A percentile compares a stretch with the other conserved stretches of the same genome.
These are phyloP conservation scores for Rhizomucor pusillus DNA, from an alignment of 371 early-diverging fungal genomes.

Conservation along the genomic window DNA sequence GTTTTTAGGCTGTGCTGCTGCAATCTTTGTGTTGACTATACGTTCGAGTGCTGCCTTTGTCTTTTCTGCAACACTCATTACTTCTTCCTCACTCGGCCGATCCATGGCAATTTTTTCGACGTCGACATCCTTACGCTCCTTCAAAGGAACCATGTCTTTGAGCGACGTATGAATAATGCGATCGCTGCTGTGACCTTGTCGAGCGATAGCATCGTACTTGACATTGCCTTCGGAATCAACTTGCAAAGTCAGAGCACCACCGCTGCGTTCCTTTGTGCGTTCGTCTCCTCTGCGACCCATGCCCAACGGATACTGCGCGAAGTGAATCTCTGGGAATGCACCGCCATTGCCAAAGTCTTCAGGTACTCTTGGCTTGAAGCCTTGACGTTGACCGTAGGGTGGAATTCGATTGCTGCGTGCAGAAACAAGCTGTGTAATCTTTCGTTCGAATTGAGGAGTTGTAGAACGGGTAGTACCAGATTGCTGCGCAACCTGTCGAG, in stretches of 20 bases:
- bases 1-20: conserved; percentile 69
- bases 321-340: conserved; percentile 91
- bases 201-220: conserved; percentile 87
- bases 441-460: conserved; percentile 33
- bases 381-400: conserved; percentile 77
- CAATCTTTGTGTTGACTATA: conserved; percentile 77
- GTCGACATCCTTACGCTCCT: conserved; percentile 73
- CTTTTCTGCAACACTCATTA: conserved; percentile 81
- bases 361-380: conserved; percentile 75
- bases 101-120: conserved; percentile 66
- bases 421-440: conserved; percentile 34
- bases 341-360: conserved; percentile 97
- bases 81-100: conserved; percentile 78
- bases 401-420: conserved; percentile 57
- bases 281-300: conserved; percentile 82
- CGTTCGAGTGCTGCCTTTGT: conserved; percentile 88
- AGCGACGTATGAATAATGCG: conserved; percentile 81
- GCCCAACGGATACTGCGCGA: conserved; percentile 89
- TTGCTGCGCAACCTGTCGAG: conserved; percentile 25
- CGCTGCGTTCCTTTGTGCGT: conserved; percentile 38
- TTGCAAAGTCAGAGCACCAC: conserved; percentile 80
- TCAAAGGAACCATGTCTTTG: conserved; percentile 79
- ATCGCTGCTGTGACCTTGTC: conserved; percentile 71
- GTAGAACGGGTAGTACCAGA: conserved; percentile 20
- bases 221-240: conserved; percentile 89